Conservation (phyloP, 768 basidiomycete genomes). For the Agrocybe praecox region DNA sequence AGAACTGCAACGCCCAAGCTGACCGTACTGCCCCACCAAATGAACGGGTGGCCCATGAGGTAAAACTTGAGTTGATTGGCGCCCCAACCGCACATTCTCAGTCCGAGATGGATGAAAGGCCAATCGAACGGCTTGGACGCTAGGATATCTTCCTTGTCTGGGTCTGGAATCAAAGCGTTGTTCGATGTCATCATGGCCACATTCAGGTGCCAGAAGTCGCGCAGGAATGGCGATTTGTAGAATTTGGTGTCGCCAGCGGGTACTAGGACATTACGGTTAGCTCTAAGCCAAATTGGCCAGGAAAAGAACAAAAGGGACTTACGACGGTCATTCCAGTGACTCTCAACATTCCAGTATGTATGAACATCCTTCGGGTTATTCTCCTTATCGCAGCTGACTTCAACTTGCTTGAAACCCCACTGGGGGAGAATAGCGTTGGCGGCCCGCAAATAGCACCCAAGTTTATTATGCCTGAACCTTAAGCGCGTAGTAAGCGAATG, state of each 20-base stretch:
- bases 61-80: constrained; percentile 90
- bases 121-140: constrained; percentile 93
- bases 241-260: constrained; percentile 81
- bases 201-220: constrained; percentile 98
- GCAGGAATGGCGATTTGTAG: constrained; percentile 90
- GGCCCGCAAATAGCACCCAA: constrained; percentile 90
- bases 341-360: constrained; percentile 98
- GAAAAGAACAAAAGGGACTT: constrained; percentile 34
- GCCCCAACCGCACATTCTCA: constrained; percentile 98
- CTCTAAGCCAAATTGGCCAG: neutral
- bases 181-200: constrained; percentile 99
- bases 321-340: constrained; percentile 96
- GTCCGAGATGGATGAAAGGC: constrained; percentile 87
- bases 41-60: constrained; percentile 86
- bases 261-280: constrained; percentile 48
- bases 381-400: constrained; percentile 92
- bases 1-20: constrained; percentile 61
- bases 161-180: constrained; percentile 95
- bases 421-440: constrained; percentile 89
- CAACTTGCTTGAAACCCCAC: constrained; percentile 99
- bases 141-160: constrained; percentile 98
- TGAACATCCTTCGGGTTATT: constrained; percentile 79
- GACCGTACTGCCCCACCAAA: constrained; percentile 84
- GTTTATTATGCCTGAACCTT: constrained; percentile 74
- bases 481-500: constrained; percentile 91